phyloP scores from a whole-genome alignment of 805 yeast genomes.

The Wickerhamomyces bovis region DNA sequence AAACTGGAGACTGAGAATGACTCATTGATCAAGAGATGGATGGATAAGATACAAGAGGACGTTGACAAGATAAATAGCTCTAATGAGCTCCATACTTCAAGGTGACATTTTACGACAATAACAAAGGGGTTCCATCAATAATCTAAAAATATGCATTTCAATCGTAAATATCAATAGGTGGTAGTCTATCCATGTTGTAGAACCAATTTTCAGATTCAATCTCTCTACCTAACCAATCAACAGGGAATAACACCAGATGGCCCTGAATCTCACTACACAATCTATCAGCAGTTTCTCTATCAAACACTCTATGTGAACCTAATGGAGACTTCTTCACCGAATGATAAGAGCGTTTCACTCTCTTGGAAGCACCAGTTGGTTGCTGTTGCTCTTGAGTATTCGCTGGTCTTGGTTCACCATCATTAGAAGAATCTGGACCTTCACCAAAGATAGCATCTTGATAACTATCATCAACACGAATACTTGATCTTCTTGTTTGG shows the following conservation, averaged over 20 bases:
- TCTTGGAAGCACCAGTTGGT: slow-evolving; percentile 13
- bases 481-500: slow-evolving; percentile 4
- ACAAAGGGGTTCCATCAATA: not conserved
- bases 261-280: slow-evolving; percentile 73
- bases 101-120: not conserved
- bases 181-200: slow-evolving; percentile 85
- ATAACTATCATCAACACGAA: slow-evolving; percentile 9
- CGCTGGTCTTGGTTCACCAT: slow-evolving; percentile 13
- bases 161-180: slow-evolving; percentile 92
- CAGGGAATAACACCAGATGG: slow-evolving; percentile 84
- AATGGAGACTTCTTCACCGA: slow-evolving; percentile 26
- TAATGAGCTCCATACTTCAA: not conserved
- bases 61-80: slow-evolving; percentile 48
- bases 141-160: slow-evolving; percentile 20
- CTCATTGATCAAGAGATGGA: slow-evolving; percentile 50
- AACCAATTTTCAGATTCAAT: slow-evolving; percentile 93
- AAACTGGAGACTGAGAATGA: slow-evolving; percentile 43
- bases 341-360: slow-evolving; percentile 34
- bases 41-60: slow-evolving; percentile 49
- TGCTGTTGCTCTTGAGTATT: not conserved
- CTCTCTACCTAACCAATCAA: slow-evolving; percentile 84
- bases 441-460: not conserved
- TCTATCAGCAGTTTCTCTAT: slow-evolving; percentile 70
- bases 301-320: slow-evolving; percentile 49
- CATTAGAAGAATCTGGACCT: slow-evolving; percentile 3